A percentile compares a stretch with the other conserved stretches of the same genome.
Conservation (phyloP, 768 basidiomycete genomes). For the Podaxis sp. region DNA sequence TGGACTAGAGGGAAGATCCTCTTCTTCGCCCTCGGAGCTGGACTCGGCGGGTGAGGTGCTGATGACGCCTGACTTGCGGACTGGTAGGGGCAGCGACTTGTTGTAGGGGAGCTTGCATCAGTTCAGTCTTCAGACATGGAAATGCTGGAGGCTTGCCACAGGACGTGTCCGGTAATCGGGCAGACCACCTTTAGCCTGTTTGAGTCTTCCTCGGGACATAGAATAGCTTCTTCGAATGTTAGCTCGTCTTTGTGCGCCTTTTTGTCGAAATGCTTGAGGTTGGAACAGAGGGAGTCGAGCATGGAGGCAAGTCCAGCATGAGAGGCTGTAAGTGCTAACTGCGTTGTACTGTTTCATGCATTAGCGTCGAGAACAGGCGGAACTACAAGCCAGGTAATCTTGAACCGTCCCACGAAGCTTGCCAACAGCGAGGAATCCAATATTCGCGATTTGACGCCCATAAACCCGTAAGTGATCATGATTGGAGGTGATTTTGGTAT, state of each 20-base stretch:
- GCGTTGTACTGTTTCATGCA: too few species aligned
- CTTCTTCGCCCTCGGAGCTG: slow-evolving; percentile 22
- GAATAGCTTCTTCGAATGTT: slow-evolving; percentile 73
- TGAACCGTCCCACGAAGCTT: too few species aligned
- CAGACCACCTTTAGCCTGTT: slow-evolving; percentile 35
- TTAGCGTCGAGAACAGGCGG: too few species aligned
- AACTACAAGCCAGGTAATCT: too few species aligned
- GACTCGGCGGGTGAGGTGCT: slow-evolving; percentile 11
- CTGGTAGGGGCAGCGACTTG: slow-evolving; percentile 23
- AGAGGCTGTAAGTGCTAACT: slow-evolving; percentile 30
- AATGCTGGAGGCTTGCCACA: slow-evolving; percentile 15
- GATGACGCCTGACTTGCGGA: background rate
- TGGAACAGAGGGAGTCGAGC: slow-evolving; percentile 87
- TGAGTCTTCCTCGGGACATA: slow-evolving; percentile 83
- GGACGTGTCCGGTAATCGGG: slow-evolving; percentile 17
- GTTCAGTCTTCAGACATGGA: slow-evolving; percentile 36
- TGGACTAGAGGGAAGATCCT: slow-evolving; percentile 5
- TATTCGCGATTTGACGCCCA: too few species aligned
- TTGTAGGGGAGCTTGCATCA: slow-evolving; percentile 41
- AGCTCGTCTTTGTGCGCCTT: slow-evolving; percentile 66
- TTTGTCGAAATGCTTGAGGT: slow-evolving; percentile 71
- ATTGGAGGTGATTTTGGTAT: too few species aligned
- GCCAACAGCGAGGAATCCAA: too few species aligned
- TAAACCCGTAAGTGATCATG: too few species aligned
- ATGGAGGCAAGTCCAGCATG: slow-evolving; percentile 88